Base-by-base conservation (phyloP, 2,329 filamentous ascomycete genomes). In the Fusarium torreyae region DNA sequence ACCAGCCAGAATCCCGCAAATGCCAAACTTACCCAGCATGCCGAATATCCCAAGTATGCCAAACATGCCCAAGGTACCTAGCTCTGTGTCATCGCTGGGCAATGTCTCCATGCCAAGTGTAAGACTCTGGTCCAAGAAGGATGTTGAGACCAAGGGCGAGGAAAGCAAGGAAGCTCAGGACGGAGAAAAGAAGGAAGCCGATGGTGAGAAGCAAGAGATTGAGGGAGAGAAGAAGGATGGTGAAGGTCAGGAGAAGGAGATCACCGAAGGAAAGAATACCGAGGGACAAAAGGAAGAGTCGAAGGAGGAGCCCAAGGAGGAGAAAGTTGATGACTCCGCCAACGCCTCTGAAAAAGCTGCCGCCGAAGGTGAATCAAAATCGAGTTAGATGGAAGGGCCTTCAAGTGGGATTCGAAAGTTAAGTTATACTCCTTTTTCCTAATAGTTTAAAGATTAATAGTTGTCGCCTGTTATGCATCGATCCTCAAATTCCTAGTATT, bases 1-100 rank as follows among this genome's bases (percentile, higher is more conserved):
- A 44, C 85, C 84, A 5, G 78, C 76, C 52, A 85, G 80, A 69
- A 77, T 80, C 57, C 78, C 79, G 3, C 71, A 65, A 20, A 79
- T 82, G 68, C 79, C 80, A 11, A 64, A 43, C 6, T 68, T 82
- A 22, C 79, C 80, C 3, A 65, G 53, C 6, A 76, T 78, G 67
- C 75, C 76, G 4, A 59, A 22, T 18, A 71, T 78, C 64, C 75
- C 76, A 2, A 59, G 18, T 18, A 71, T 81, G 49, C 79, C 79
- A 2, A 62, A 44, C 1, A 76, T 78, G 64, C 75, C 77, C 15
- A 73, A 68, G 44, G 73, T 78, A 2, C 71, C 71, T 1, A 46
- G 53, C 63, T 72, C 77, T 0, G 74, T 78, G 1, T 78, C 77
- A 0, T 77, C 76, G 0, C 44, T 78, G 1, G 74, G 75, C 13